Percentiles rank a stretch among this genome's conserved stretches.
These are phyloP conservation scores for Septoria linicola DNA, from an alignment of 2,329 filamentous ascomycete genomes.

Conservation along the genomic window DNA sequence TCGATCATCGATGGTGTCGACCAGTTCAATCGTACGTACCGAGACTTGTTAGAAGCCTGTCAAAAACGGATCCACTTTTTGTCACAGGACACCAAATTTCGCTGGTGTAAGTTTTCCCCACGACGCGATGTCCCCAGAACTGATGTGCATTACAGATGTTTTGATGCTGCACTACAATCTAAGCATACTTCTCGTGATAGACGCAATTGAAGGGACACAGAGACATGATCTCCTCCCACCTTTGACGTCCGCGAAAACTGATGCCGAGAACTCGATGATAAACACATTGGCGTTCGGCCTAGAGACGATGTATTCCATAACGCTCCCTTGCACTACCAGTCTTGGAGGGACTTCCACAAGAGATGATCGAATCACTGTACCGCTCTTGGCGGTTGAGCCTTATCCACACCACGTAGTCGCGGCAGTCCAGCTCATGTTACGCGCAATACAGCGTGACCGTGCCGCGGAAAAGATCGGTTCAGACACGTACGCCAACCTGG, in stretches of 20 bases:
- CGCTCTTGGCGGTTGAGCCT: constrained; percentile 15
- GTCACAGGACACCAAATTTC: constrained; percentile 15
- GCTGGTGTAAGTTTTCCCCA: constrained; percentile 5
- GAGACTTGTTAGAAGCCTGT: constrained; percentile 14
- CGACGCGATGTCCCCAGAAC: background rate
- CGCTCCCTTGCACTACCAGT: background rate
- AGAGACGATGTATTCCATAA: constrained; percentile 12
- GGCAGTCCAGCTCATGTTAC: constrained; percentile 17
- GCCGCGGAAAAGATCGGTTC: constrained; percentile 6
- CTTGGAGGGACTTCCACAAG: background rate
- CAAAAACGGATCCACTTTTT: constrained; percentile 14
- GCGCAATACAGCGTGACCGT: constrained; percentile 15
- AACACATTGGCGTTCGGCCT: constrained; percentile 15
- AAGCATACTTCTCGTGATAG: constrained; percentile 12
- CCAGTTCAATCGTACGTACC: constrained; percentile 15
- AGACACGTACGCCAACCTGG: constrained; percentile 7
- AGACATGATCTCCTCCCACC: constrained; percentile 11
- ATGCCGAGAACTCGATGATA: constrained; percentile 14
- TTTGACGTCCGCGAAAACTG: constrained; percentile 9
- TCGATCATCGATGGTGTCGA: constrained; percentile 11
- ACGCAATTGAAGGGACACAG: constrained; percentile 15
- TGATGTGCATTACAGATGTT: background rate
- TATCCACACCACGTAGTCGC: constrained; percentile 19
- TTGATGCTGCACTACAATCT: constrained; percentile 14
- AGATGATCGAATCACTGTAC: background rate